Evolutionary conservation across 169 alveolate genomes (phyloP), one percentile per base, ranked within the genome.

Genomic region (Cryptosporidium ryanae): DNA sequence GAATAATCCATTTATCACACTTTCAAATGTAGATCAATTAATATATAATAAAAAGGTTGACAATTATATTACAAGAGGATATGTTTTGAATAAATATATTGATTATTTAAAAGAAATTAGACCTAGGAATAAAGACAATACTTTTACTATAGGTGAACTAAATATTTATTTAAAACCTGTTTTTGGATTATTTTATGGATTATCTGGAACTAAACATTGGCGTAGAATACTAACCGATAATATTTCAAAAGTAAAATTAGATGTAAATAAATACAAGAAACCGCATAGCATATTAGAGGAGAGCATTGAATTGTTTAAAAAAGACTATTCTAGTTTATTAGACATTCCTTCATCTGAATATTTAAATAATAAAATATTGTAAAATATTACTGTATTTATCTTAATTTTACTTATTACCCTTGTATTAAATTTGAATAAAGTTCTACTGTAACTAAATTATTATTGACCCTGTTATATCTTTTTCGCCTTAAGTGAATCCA

Each of bases 141-240:
- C 29, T 17, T 76, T 76, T 59, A 43, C 87, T 13, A 76, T 25
- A 21, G 87, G 87, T n/a, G 87, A 76, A n/a, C 18, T 76, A 18
- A 21, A 21, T 38, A 38, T 23, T 64, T 76, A 34, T 25, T 91
- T 93, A 25, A 93, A 93, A 68, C 96, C 96, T 18, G 84, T 93
- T 5, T 83, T 93, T 46, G 96, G 96, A 7, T 82, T 92, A 43
- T 90, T 93, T 71, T 91, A 92, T 76, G 95, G 96, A 2, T 92
- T 90, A 87, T 90, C 90, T 44, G 96, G 96, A 7, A 48, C 87
- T 31, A 76, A 76, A 1, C 21, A 8, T 18, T 76, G 87, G 87
- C 57, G 87, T 17, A 76, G 70, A 61, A 17, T 50, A 25, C 23
- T 31, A 6, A 21, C 44, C 25, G 66, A 61, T 21, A 61, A 61